Conservation (phyloP, 2,329 filamentous ascomycete genomes). For the Cordyceps pruinosa region DNA sequence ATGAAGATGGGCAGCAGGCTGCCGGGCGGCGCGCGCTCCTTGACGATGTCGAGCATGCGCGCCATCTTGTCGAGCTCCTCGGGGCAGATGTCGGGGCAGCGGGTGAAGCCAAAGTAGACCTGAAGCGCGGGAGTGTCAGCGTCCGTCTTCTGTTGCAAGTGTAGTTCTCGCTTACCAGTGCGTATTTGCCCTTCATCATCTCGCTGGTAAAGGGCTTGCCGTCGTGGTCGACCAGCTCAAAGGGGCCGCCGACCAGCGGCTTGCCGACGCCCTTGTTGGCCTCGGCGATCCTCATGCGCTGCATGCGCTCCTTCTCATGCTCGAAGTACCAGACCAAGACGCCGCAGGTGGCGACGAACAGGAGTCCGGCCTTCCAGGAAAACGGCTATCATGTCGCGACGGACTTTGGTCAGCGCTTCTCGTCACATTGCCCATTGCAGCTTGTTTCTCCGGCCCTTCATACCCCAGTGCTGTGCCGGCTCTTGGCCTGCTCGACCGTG, state of each 20-base stretch:
- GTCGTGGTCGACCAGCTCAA: slow-evolving; percentile 74
- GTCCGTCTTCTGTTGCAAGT: too few species aligned
- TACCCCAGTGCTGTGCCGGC: slow-evolving; percentile 50
- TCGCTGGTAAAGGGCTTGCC: slow-evolving; percentile 70
- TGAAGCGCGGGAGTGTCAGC: slow-evolving; percentile 26
- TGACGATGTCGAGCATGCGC: slow-evolving; percentile 74
- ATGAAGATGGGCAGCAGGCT: slow-evolving; percentile 76
- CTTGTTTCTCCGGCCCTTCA: slow-evolving; percentile 16
- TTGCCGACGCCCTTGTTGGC: slow-evolving; percentile 87
- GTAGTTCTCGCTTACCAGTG: slow-evolving; percentile 50
- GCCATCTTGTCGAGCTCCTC: slow-evolving; percentile 99
- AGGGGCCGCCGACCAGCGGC: slow-evolving; percentile 87
- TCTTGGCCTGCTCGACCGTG: slow-evolving; percentile 54
- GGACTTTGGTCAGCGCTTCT: slow-evolving; percentile 12
- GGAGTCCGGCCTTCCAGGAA: slow-evolving; percentile 79
- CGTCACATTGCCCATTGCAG: background rate
- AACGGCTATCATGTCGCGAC: slow-evolving; percentile 57
- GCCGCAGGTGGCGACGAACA: slow-evolving; percentile 75
- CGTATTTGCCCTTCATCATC: slow-evolving; percentile 81
- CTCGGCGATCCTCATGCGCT: slow-evolving; percentile 81
- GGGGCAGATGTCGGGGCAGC: slow-evolving; percentile 97
- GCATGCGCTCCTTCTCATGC: slow-evolving; percentile 84
- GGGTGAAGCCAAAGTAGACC: slow-evolving; percentile 98
- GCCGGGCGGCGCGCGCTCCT: slow-evolving; percentile 41
- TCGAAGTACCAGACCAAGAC: slow-evolving; percentile 87